These are phyloP conservation scores for Domatiomyces catenatus DNA, from an alignment of 2,329 filamentous ascomycete species.

Conservation along the genomic window DNA sequence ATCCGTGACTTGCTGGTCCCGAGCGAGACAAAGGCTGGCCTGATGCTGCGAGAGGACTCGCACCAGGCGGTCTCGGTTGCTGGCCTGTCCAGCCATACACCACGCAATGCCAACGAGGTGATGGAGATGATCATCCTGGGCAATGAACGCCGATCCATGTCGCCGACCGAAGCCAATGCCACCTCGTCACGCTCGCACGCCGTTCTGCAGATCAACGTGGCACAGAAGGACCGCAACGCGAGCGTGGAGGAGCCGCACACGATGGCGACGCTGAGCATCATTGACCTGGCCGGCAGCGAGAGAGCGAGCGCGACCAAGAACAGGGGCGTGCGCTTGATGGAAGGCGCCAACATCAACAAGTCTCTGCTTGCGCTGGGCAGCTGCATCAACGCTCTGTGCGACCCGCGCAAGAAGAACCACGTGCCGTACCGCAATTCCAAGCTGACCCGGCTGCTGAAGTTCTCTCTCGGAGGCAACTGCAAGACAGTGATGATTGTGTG, in stretches of 20 bases:
- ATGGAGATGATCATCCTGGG: conserved; percentile 98
- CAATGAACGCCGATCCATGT: conserved; percentile 89
- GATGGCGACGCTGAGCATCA: conserved; percentile 96
- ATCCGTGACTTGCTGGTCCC: conserved; percentile 90
- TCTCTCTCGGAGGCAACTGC: conserved; percentile 93
- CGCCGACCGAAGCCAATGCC: conserved; percentile 90
- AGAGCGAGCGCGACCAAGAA: conserved; percentile 95
- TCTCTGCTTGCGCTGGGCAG: conserved; percentile 85
- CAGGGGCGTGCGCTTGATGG: conserved; percentile 71
- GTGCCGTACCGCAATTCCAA: conserved; percentile 97
- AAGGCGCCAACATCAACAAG: conserved; percentile 99
- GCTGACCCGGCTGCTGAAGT: conserved; percentile 85
- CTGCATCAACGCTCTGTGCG: conserved; percentile 96
- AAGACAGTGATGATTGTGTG: conserved; percentile 99
- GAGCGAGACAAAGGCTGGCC: conserved; percentile 61
- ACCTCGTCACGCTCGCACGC: conserved; percentile 95
- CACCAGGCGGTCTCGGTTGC: conserved; percentile 85
- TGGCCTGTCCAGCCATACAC: conserved; percentile 79
- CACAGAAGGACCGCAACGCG: conserved; percentile 86
- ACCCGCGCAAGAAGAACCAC: conserved; percentile 78
- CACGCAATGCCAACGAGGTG: conserved; percentile 81
- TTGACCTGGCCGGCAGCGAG: conserved; percentile 91
- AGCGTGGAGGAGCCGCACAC: conserved; percentile 88
- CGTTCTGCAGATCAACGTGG: conserved; percentile 90
- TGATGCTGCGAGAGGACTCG: conserved; percentile 89